Conservation (phyloP, 805 yeast species). For the Saccharomycopsis malanga region DNA sequence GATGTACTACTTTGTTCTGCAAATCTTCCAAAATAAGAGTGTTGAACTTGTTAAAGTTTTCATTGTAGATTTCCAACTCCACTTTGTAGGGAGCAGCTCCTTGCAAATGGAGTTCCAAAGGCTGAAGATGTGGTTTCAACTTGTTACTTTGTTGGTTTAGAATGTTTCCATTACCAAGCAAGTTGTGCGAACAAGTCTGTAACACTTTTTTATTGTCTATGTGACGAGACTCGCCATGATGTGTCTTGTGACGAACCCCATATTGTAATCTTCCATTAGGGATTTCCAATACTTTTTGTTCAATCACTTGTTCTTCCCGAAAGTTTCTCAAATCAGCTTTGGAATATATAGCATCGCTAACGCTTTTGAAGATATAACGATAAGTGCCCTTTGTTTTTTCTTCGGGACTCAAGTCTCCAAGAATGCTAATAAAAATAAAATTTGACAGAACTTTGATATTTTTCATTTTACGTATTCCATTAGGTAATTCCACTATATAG, state of each 20-base stretch:
- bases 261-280: no score
- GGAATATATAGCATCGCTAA: conserved; percentile 60
- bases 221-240: conserved; percentile 41
- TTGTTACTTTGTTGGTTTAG: conserved; percentile 26
- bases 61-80: conserved; percentile 53
- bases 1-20: conserved; percentile 30
- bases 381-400: conserved; percentile 49
- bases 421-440: conserved; percentile 40
- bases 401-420: conserved; percentile 18
- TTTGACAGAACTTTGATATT: conserved; percentile 45
- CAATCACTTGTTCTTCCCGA: conserved; percentile 33
- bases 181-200: conserved; percentile 39
- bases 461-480: conserved; percentile 37
- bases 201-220: conserved; percentile 37
- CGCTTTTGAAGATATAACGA: conserved; percentile 49
- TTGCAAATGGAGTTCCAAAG: conserved; percentile 46
- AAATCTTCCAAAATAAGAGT: conserved; percentile 40
- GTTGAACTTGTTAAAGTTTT: conserved; percentile 47
- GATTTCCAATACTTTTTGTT: conserved; percentile 49
- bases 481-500: conserved; percentile 56
- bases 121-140: conserved; percentile 33
- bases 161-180: conserved; percentile 32
- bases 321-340: conserved; percentile 30
- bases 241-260: no score
- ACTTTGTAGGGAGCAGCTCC: conserved; percentile 62